Evolutionary conservation across 1,284 basidiomycete species (phyloP), one percentile per base, ranked within the genome.

Genomic region (Quambalaria eucalypti): DNA sequence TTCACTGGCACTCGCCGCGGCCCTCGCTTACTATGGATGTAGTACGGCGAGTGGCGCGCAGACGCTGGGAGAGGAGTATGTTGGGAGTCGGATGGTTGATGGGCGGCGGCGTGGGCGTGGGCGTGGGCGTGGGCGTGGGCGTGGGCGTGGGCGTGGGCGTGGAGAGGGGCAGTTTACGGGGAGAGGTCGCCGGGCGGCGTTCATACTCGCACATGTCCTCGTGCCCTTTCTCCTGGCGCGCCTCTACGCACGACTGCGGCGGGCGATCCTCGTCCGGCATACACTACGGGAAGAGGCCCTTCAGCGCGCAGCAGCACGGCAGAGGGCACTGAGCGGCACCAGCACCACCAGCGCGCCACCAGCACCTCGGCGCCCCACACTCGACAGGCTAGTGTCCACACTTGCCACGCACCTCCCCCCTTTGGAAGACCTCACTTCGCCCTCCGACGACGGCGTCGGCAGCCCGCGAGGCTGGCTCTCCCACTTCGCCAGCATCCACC

Each of bases 21-120:
- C 62, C 16, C 50, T 77, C 2, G 68, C 69, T 0, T 77, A 77
- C 65, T 75, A 76, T 58, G 64, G 64, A 5, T 52, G 77, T 19
- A 76, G 74, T 0, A 76, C 76, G 0, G 55, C 26, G 2, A 42
- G 62, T 61, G 77, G 77, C 2, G 69, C 75, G 1, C 77, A 78
- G 61, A 78, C 77, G 19, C 61, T 78, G 4, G 77, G 77, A 1
- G 77, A 78, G 52, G 77, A 78, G 59, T 78, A 78, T 54, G 76
- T 76, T 49, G 76, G 77, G 52, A 67, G 73, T 25, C 63, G 77
- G 39, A 75, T 77, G 55, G 64, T 69, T 31, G 59, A 66, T 25
- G 49, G 54, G 5, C 16, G 36, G 10, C n/a, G n/a, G n/a, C n/a
- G n/a, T n/a, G n/a, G n/a, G n/a, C n/a, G n/a, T n/a, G n/a, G n/a